Conservation (phyloP, 345 rosid genomes). For the Chamaenerion angustifolium region DNA sequence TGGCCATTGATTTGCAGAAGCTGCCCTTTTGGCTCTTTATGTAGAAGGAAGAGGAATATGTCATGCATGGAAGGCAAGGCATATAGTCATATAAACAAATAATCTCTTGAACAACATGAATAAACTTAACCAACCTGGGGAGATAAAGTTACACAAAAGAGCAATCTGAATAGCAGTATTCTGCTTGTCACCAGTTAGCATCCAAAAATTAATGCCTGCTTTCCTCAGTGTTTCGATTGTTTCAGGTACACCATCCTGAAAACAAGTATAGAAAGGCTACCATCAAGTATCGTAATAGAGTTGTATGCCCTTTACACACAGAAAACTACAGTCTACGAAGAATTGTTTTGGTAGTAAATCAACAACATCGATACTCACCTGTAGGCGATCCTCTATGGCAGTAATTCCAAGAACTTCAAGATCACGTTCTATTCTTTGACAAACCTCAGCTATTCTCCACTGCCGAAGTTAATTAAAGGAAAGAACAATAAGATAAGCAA, state of each 20-base stretch:
- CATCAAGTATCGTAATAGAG: too few relatives aligned
- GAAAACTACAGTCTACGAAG: too few relatives aligned
- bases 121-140: slow-evolving; percentile 52
- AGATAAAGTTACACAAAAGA: slow-evolving; percentile 90
- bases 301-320: too few relatives aligned
- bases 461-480: slow-evolving; percentile 22
- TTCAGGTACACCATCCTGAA: slow-evolving; percentile 97
- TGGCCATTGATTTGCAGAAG: slow-evolving; percentile 91
- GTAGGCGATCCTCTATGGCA: slow-evolving; percentile 91
- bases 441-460: slow-evolving; percentile 98
- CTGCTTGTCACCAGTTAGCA: slow-evolving; percentile 98
- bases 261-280: background rate
- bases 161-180: slow-evolving; percentile 97
- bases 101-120: slow-evolving; percentile 2
- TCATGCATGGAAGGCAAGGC: background rate
- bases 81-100: background rate
- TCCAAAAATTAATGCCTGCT: slow-evolving; percentile 98
- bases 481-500: slow-evolving; percentile 3
- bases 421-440: slow-evolving; percentile 75
- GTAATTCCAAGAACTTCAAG: slow-evolving; percentile 88
- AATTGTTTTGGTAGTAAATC: too few relatives aligned
- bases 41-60: slow-evolving; percentile 1
- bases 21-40: slow-evolving; percentile 92
- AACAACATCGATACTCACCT: slow-evolving; percentile 31
- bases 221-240: slow-evolving; percentile 83